A percentile compares a stretch with the other conserved stretches of the same genome.
Conservation (phyloP, 805 yeast genomes). For the Cyberlindnera galapagoensis region DNA sequence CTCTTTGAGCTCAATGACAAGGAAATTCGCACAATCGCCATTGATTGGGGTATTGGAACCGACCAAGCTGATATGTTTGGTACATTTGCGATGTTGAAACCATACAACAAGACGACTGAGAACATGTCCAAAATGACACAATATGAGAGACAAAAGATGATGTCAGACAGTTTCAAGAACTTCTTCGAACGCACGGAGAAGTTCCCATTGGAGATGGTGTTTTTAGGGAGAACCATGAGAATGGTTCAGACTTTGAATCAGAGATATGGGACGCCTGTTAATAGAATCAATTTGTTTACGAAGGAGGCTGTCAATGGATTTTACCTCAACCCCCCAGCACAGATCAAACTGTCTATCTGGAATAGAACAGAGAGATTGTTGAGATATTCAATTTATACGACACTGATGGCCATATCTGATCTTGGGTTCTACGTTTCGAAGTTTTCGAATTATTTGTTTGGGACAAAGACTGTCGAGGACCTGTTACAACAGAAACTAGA, state of each 20-base stretch:
- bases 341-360: background rate
- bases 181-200: constrained; percentile 57
- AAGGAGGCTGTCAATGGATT: constrained; percentile 39
- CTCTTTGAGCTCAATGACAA: constrained; percentile 46
- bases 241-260: constrained; percentile 68
- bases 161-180: constrained; percentile 42
- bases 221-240: constrained; percentile 65
- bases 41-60: constrained; percentile 64
- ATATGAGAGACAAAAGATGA: constrained; percentile 35
- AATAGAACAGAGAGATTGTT: constrained; percentile 6
- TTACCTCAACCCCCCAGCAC: constrained; percentile 15
- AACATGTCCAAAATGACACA: constrained; percentile 26
- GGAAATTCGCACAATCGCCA: constrained; percentile 42
- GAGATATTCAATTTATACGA: constrained; percentile 18
- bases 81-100: constrained; percentile 45
- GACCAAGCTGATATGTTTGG: constrained; percentile 51
- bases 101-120: constrained; percentile 29
- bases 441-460: constrained; percentile 14
- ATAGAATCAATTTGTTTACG: constrained; percentile 59
- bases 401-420: constrained; percentile 18
- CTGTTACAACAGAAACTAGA: constrained; percentile 17
- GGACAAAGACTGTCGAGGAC: constrained; percentile 21
- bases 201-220: constrained; percentile 61
- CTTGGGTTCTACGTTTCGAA: constrained; percentile 16
- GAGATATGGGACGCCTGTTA: constrained; percentile 65